Base-by-base conservation (phyloP, 495 filamentous ascomycete genomes). In the Podospora didyma region DNA sequence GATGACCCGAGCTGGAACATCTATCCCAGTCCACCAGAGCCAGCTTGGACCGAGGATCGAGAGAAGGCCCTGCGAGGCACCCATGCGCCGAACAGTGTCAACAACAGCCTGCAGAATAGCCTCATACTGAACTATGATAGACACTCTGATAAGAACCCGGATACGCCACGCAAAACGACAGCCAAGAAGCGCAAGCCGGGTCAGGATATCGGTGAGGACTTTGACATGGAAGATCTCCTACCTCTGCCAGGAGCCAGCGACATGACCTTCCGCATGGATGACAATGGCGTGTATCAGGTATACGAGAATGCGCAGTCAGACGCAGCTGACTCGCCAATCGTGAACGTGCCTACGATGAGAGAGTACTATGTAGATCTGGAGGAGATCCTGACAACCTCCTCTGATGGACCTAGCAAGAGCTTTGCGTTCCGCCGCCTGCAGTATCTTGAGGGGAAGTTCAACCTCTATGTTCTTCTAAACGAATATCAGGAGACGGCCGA, bases 351-450 rank as follows among this genome's bases (percentile, higher is more conserved):
- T 2, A 93, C 90, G 2, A 79, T 97, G 60, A 85, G 89, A 63
- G 92, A 97, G 61, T 98, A 88, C 65, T 98, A 97, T 67, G 85
- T 96, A 75, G 94, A 97, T 69, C 76, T 97, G n/a, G 93, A 98
- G 60, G 75, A 86, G 20, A 81, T 97, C 47, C 77, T 94, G 39
- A 81, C 86, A 53, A 81, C 93, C 9, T 96, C 93, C 0, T 93
- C 90, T 3, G 92, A 98, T 69, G 94, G 94, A 0, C 95, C 94
- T 2, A 92, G 87, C 69, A 98, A 98, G 73, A 96, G 91, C 65
- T 97, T 97, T 72, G 92, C 95, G 2, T 98, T 92, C 69, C 86
- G 91, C 46, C 86, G 95, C 12, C 79, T 98, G 34, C 92, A 96
- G 57, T 97, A 97, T 68, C 75, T 98, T 4, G 94, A 97, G 71